Base-by-base conservation (phyloP, 1,284 basidiomycete genomes). In the Pseudozyma sp. region DNA sequence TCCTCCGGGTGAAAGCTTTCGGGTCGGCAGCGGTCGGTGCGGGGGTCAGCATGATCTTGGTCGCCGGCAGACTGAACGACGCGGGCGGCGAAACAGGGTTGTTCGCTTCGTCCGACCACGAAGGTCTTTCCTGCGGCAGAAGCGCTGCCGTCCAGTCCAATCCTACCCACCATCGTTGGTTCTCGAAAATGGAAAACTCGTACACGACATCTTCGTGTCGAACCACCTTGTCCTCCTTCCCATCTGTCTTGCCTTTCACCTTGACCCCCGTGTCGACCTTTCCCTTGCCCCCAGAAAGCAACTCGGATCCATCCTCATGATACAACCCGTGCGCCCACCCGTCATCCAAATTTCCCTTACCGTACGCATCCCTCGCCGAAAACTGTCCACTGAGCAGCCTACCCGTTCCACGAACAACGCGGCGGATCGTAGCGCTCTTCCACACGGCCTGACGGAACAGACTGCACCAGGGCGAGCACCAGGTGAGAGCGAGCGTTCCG, bases 141-240 rank as follows among this genome's bases (percentile, higher is more conserved):
- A 97, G 88, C 0, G 94, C 94, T 3, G 92, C 92, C 0, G 94
- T 96, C 93, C 93, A 97, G 85, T 97, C 87, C 14, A 88, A 77
- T 3, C 87, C 87, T 81, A 88, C 86, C 87, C 87, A 87, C 95
- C 94, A 97, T 5, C 94, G 89, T 86, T 97, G 94, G 84, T 97
- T 97, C 85, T 97, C 94, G 82, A 93, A 92, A 33, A 97, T 78
- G 24, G 80, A 80, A 34, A 84, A 83, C 48, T 79, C 68, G 48
- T 84, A 82, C 14, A 78, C 60, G n/a, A 83, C 80, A 55, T 81
- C 80, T 59, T 80, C 69, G 59, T 75, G 77, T 35, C 69, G 46
- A 6, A 68, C 70, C 17, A 79, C 57, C 47, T 78, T 74, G 13
- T 70, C 61, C 10, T 55, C 48, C 47, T 6, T 58, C 13, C 34